Base-by-base conservation (phyloP, 306 rosid species). In the Lathyrus aphaca region DNA sequence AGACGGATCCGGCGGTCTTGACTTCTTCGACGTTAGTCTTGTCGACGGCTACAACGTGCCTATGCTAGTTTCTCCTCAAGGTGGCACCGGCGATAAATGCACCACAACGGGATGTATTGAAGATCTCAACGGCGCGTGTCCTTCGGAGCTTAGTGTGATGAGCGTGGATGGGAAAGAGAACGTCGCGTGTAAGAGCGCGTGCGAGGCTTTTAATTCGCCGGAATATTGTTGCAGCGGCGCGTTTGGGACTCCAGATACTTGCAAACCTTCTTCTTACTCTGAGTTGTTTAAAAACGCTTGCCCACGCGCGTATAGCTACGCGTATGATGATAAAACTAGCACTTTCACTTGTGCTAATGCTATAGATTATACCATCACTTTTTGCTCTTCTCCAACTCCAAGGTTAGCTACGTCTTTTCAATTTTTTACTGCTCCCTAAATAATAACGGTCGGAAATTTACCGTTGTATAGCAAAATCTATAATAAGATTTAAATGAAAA, bases 41-140 rank as follows among this genome's bases (percentile, higher is more conserved):
- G 98, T 89, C 1, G 98, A 92, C 68, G 98, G 98, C 0, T 92
- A 86, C 80, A 92, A 92, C 82, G 82, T 89, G 9, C 86, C 96
- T 0, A 87, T 92, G 96, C 11, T 85, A 44, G 90, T 92, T 9
- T 83, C 39, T 0, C 95, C 96, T 0, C 73, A 79, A 25, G 92
- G 95, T 0, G 92, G 92, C 8, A 35, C 80, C 10, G 96, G 88
- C 8, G 79, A 72, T 3, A 89, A 87, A 10, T 92, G 98, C 38
- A 69, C 81, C 0, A 66, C 71, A 21, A 89, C 95, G 1, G 98
- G 98, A 0, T 92, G 98, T 73, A 77, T 78, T 0, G 82, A 50
- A 2, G 96, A 92, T 51, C 79, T 92, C 6, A 92, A 92, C 82
- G 83, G 68, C 66, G 74, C 86, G 43, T 92, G 98, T 16, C 98